Conservation (phyloP, 306 rosid genomes). For the Trifolium dubium region DNA sequence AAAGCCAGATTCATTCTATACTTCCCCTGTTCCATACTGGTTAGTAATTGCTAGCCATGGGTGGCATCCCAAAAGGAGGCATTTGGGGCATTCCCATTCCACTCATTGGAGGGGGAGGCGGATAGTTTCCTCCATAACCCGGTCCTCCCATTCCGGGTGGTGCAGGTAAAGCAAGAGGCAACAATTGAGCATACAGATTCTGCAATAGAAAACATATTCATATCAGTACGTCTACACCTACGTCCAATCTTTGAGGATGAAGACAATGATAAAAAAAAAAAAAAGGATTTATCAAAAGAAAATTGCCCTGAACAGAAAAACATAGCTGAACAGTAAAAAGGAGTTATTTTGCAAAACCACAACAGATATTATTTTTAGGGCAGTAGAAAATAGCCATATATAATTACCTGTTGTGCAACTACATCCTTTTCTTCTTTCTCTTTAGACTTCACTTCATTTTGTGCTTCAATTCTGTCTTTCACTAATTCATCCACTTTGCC, state of each 20-base stretch:
- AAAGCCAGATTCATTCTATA: constrained; percentile 33
- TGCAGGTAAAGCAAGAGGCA: constrained; percentile 99
- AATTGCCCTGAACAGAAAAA: constrained; percentile 22
- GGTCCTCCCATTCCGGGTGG: constrained; percentile 96
- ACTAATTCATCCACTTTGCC: constrained; percentile 96
- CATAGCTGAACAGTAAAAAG: too few relatives aligned
- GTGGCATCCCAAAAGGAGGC: constrained; percentile 99
- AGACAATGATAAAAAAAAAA: background rate
- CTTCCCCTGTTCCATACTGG: constrained; percentile 17
- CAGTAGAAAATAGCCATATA: constrained; percentile 12
- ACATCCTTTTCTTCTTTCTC: constrained; percentile 95
- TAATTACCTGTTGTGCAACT: constrained; percentile 87
- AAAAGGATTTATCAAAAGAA: background rate
- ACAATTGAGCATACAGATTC: constrained; percentile 99
- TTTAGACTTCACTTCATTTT: constrained; percentile 70
- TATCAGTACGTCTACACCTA: constrained; percentile 23
- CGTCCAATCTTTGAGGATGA: constrained; percentile 13
- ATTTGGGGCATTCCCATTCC: constrained; percentile 99
- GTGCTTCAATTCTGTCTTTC: constrained; percentile 88
- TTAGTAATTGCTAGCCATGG: constrained; percentile 93
- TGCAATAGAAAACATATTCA: constrained; percentile 56
- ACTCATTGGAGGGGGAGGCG: constrained; percentile 72
- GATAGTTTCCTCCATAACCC: constrained; percentile 79
- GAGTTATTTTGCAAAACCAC: constrained; percentile 10
- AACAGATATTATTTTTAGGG: background rate